Percentiles rank a stretch among this genome's conserved stretches.
Conservation (phyloP, 768 basidiomycete species). For the Neoboletus magnificus region DNA sequence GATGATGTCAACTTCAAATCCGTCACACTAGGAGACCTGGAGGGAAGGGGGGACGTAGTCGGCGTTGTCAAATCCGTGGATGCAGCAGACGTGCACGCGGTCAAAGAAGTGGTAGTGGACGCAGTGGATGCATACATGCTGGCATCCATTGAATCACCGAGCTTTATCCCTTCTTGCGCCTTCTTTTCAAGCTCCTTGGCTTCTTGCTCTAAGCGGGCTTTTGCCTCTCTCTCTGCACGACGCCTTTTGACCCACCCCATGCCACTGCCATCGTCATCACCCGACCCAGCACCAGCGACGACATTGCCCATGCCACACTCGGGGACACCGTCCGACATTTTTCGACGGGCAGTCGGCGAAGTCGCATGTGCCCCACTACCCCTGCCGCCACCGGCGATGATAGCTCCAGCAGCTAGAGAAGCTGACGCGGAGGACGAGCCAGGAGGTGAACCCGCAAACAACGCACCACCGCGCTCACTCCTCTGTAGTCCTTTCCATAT, state of each 20-base stretch:
- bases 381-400: conserved; percentile 16
- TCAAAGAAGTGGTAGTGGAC: conserved; percentile 24
- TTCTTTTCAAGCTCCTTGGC: conserved; percentile 10
- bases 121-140: conserved; percentile 22
- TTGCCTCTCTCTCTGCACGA: conserved; percentile 55
- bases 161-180: conserved; percentile 21
- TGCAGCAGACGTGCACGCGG: conserved; percentile 19
- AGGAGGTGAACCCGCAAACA: conserved; percentile 16
- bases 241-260: conserved; percentile 78
- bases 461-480: conserved; percentile 25
- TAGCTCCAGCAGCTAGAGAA: conserved; percentile 28
- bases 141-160: conserved; percentile 21
- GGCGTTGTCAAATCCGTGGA: conserved; percentile 19
- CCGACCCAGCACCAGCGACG: conserved; percentile 25
- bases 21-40: conserved; percentile 19
- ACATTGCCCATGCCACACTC: conserved; percentile 31
- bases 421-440: conserved; percentile 3
- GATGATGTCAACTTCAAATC: conserved; percentile 15
- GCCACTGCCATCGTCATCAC: conserved; percentile 81
- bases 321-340: conserved; percentile 14
- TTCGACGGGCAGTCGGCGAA: conserved; percentile 11
- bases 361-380: conserved; percentile 12
- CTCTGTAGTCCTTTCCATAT: conserved; percentile 28
- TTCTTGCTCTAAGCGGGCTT: conserved; percentile 22
- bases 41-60: conserved; percentile 16